Base-by-base conservation (phyloP, 345 rosid species). In the Arabis hirsuta region DNA sequence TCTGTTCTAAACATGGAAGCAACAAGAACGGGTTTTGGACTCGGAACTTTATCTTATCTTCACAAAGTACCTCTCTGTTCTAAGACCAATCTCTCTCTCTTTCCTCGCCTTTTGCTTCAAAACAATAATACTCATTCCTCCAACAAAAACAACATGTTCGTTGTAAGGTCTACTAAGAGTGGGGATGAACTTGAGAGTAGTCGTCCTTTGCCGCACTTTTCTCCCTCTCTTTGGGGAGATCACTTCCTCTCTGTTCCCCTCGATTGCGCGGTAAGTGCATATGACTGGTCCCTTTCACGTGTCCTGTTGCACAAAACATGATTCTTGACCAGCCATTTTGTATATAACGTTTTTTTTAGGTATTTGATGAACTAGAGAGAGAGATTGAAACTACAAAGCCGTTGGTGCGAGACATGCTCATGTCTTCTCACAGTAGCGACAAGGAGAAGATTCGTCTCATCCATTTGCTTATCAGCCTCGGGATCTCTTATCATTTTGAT, bases 151-250 rank as follows among this genome's bases (percentile, higher is more conserved):
- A 6, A 2, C 16, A 12, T 20, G 43, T 16, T 56, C 7, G 3
- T 12, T 64, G 58, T 46, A 14, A 44, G 19, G 7, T 27, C 62
- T 52, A 44, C 57, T 54, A 4, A 12, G 16, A 3, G 19, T 3
- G 9, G 64, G 22, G 45, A 44, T 56, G 66, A 73, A 64, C 71
- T 55, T 55, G 70, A 73, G 29, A 55, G 22, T 14, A 55, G 20
- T 14, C 70, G 76, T 55, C 65, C 71, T 7, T 55, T 5, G 64
- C 2, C 16, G 11, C 9, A 42, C 6, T 64, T 73, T 64, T 1
- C 57, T 54, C 76, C 76, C 13, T 32, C 77, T 16, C 3, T 55
- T 24, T 55, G 45, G 62, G 71, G 64, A 45, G 71, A 63, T 63
- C 65, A 55, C 12, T 48, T 64, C 65, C 47, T 64, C 55, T 32